Evolutionary conservation across 257 asterid species (phyloP), one percentile per base, ranked within the genome.

Genomic region (Nemophila menziesii): DNA sequence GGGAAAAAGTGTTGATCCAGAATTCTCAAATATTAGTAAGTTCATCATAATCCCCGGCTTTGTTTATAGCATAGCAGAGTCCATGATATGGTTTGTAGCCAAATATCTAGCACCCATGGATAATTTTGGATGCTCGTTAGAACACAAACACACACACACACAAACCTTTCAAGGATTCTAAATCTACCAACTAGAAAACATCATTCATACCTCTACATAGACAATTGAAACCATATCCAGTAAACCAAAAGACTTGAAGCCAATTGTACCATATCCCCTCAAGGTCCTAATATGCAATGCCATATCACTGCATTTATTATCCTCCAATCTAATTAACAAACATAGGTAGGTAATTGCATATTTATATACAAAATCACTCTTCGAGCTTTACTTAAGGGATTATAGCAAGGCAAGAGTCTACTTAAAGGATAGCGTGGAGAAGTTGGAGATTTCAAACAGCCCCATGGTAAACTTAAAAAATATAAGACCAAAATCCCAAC

Each of bases 31-130:
- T 54, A 53, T 66, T 86, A 73, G 48, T 70, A 73, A 77, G 79
- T 74, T 65, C 81, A 73, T 50, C 52, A 70, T 79, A n/a, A n/a
- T n/a, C n/a, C n/a, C 92, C 93, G 65, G 83, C 93, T 73, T 72
- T 73, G 44, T 69, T 68, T 76, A 67, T 57, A 64, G 78, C 70
- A 70, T n/a, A n/a, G n/a, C n/a, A n/a, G n/a, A n/a, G 69, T 86
- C 92, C 93, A 64, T 65, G 86, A 68, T 75, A 84, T 75, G 64
- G 86, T 62, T 20, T 57, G 86, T 76, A 64, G 75, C 75, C 65
- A 72, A 23, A n/a, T n/a, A 79, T 82, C 92, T 82, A 86, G 96
- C 92, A 78, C 79, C 79, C 71, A 75, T 70, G 73, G 93, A 76
- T 84, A 86, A 69, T 71, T 64, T 65, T 46, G n/a, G 77, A 79